Evolutionary conservation across 345 rosid species (phyloP).

Genomic region (Camelina neglecta): DNA sequence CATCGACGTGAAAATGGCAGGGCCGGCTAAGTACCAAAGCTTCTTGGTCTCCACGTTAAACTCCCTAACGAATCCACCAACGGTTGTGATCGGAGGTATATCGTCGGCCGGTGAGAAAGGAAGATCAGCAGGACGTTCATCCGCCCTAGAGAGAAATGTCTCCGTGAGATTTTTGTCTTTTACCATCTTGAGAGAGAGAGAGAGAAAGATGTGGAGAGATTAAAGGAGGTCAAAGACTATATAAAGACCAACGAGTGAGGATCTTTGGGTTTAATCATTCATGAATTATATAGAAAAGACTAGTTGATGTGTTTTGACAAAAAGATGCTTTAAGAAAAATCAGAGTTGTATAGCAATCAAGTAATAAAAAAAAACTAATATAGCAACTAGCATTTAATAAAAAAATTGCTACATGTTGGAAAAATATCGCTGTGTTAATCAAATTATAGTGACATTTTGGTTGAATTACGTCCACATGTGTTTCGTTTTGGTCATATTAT

Average conservation of each 20-base stretch:
- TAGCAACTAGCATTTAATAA: slow-evolving; percentile 15
- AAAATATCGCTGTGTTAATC: background rate
- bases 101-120: slow-evolving; percentile 41
- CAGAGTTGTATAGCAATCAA: background rate
- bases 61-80: slow-evolving; percentile 57
- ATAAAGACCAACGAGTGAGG: slow-evolving; percentile 20
- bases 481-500: background rate
- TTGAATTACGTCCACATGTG: background rate
- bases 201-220: slow-evolving; percentile 22
- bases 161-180: slow-evolving; percentile 36
- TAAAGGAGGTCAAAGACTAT: slow-evolving; percentile 22
- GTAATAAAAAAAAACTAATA: background rate
- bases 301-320: background rate
- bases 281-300: slow-evolving; percentile 23
- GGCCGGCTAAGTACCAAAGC: slow-evolving; percentile 90
- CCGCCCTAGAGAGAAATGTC: slow-evolving; percentile 49
- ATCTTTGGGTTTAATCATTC: slow-evolving; percentile 26
- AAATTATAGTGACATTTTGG: background rate
- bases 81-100: slow-evolving; percentile 44
- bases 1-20: slow-evolving; percentile 90
- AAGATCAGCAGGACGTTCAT: slow-evolving; percentile 23
- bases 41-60: slow-evolving; percentile 62
- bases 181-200: slow-evolving; percentile 43
- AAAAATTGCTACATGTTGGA: background rate
- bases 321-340: background rate